Conservation (phyloP, 208 protist genomes). For the Leishmania turanica region DNA sequence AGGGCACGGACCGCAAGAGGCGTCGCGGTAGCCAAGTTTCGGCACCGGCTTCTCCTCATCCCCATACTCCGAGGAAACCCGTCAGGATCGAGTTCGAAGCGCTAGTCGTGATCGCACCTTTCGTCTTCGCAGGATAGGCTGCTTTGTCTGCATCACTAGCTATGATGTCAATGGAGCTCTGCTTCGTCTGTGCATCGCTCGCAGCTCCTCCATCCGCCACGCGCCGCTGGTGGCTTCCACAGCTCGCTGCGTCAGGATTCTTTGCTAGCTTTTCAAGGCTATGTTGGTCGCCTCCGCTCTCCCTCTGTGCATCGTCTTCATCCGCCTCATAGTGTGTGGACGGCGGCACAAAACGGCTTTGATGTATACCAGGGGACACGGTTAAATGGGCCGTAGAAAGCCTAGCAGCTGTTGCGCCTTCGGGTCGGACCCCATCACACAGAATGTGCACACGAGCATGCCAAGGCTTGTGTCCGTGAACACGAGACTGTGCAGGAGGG, state of each 20-base stretch:
- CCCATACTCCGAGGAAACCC: not conserved
- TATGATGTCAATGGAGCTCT: not conserved
- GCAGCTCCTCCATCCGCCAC: not conserved
- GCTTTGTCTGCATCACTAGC: not conserved
- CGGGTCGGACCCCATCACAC: not conserved
- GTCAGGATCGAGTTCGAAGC: not conserved
- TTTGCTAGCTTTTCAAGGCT: not conserved
- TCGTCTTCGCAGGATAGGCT: not conserved
- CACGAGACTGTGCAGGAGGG: too few species aligned
- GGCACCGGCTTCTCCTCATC: not conserved
- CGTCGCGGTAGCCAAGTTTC: constrained; percentile 59
- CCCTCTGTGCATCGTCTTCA: constrained; percentile 11
- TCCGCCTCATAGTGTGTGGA: constrained; percentile 27
- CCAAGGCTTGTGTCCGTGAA: constrained; percentile 19
- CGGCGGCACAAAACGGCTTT: constrained; percentile 28
- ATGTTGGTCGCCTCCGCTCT: not conserved
- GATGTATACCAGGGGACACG: constrained; percentile 29
- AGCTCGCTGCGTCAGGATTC: not conserved
- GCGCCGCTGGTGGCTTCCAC: not conserved
- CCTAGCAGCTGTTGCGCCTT: constrained; percentile 50
- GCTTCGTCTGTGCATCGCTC: not conserved
- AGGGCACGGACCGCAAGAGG: constrained; percentile 36
- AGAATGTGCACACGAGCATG: constrained; percentile 51
- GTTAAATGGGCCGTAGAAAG: constrained; percentile 28
- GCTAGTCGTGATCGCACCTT: not conserved